Evolutionary conservation across 495 filamentous ascomycete species (phyloP).

Genomic region (Oidiodendron maius): DNA sequence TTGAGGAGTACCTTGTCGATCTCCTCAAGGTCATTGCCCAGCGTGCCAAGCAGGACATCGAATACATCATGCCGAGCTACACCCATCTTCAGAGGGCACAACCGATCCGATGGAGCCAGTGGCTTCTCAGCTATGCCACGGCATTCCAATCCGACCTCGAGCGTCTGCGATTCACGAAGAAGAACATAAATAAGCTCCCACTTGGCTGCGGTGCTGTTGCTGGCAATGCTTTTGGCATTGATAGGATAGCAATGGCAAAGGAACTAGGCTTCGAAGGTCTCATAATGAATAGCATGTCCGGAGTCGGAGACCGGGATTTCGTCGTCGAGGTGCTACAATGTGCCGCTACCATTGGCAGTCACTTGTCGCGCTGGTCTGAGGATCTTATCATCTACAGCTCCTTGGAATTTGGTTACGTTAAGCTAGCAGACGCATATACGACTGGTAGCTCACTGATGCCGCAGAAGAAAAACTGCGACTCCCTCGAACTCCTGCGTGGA

Average conservation of each 20-base stretch:
- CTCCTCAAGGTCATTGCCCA: slow-evolving; percentile 66
- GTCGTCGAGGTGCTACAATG: slow-evolving; percentile 89
- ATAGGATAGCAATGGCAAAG: slow-evolving; percentile 79
- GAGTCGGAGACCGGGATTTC: slow-evolving; percentile 83
- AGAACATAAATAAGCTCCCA: slow-evolving; percentile 70
- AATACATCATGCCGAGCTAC: slow-evolving; percentile 61
- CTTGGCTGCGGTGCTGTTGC: slow-evolving; percentile 83
- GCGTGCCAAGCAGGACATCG: slow-evolving; percentile 72
- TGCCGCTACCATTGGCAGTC: slow-evolving; percentile 70
- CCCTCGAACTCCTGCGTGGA: slow-evolving; percentile 79
- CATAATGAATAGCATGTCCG: slow-evolving; percentile 78
- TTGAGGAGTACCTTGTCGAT: slow-evolving; percentile 63
- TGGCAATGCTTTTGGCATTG: slow-evolving; percentile 88
- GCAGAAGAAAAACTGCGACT: slow-evolving; percentile 68
- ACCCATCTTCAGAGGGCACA: slow-evolving; percentile 91
- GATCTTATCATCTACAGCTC: slow-evolving; percentile 86
- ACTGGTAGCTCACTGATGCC: slow-evolving; percentile 79
- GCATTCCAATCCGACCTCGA: slow-evolving; percentile 74
- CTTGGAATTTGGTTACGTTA: slow-evolving; percentile 77
- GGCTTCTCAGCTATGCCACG: slow-evolving; percentile 73
- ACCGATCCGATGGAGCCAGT: slow-evolving; percentile 85
- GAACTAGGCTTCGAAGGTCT: slow-evolving; percentile 84
- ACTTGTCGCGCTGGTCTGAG: slow-evolving; percentile 73
- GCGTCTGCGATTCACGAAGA: slow-evolving; percentile 68
- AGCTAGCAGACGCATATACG: slow-evolving; percentile 57